Conservation (phyloP, 768 basidiomycete species). For the Auriculariales sp. region DNA sequence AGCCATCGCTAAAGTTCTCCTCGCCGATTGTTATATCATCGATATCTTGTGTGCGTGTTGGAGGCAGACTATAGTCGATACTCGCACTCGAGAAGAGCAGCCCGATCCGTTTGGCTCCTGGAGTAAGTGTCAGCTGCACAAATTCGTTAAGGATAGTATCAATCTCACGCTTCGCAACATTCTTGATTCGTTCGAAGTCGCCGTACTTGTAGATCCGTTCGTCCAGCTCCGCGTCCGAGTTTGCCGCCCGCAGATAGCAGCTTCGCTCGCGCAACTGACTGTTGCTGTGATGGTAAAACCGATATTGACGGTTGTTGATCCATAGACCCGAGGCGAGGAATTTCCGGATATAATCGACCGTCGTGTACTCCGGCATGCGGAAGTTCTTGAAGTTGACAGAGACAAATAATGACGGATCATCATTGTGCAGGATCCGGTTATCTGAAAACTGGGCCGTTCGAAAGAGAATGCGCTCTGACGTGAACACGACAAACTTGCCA, state of each 20-base stretch:
- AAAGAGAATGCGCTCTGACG: slow-evolving; percentile 32
- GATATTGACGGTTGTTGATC: slow-evolving; percentile 44
- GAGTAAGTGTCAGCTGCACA: neutral
- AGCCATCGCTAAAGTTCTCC: slow-evolving; percentile 53
- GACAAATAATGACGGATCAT: slow-evolving; percentile 43
- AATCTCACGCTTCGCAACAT: slow-evolving; percentile 46
- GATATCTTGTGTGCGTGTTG: slow-evolving; percentile 35
- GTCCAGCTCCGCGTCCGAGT: slow-evolving; percentile 41
- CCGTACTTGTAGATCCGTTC: slow-evolving; percentile 40
- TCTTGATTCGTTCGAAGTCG: slow-evolving; percentile 47
- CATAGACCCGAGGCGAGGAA: slow-evolving; percentile 41
- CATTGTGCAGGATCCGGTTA: slow-evolving; percentile 44
- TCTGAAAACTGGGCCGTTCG: slow-evolving; percentile 33
- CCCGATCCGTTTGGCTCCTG: slow-evolving; percentile 57
- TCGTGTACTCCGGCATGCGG: slow-evolving; percentile 38
- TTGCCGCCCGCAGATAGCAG: slow-evolving; percentile 45
- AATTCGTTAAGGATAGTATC: neutral
- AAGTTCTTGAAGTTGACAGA: slow-evolving; percentile 37
- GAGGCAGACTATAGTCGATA: slow-evolving; percentile 40
- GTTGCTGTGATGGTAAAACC: slow-evolving; percentile 60
- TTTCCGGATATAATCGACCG: slow-evolving; percentile 40
- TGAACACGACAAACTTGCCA: slow-evolving; percentile 40
- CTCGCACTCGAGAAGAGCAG: slow-evolving; percentile 51
- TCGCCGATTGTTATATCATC: slow-evolving; percentile 41
- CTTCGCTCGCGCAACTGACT: slow-evolving; percentile 50